These are phyloP conservation scores for Pseudogymnoascus sp. DNA, from an alignment of 2,329 filamentous ascomycete genomes.

Conservation along the genomic window DNA sequence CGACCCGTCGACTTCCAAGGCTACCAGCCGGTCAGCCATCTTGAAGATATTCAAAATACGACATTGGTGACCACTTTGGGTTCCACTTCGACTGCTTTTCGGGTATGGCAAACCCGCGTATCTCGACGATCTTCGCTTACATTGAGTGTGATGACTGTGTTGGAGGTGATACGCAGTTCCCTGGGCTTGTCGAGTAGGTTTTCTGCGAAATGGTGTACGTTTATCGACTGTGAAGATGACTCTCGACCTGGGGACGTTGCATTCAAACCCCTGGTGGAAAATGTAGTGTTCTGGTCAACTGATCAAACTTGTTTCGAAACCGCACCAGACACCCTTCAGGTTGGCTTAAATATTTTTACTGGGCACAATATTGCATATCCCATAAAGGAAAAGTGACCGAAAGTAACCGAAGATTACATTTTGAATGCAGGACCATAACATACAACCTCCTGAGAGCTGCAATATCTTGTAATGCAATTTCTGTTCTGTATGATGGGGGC, in stretches of 20 bases:
- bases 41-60: conserved; percentile 56
- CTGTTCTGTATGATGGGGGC: not conserved
- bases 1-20: conserved; percentile 53
- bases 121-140: conserved; percentile 56
- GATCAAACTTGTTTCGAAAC: conserved; percentile 51
- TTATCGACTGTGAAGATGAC: conserved; percentile 40
- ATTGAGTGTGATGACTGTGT: conserved; percentile 40
- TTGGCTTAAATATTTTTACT: conserved; percentile 52
- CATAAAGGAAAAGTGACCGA: not conserved
- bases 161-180: conserved; percentile 56
- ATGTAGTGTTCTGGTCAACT: conserved; percentile 45
- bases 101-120: not conserved
- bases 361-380: not conserved
- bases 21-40: conserved; percentile 49
- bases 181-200: conserved; percentile 32
- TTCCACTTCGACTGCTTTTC: conserved; percentile 52
- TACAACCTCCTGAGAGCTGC: not conserved
- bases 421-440: not conserved
- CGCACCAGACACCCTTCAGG: conserved; percentile 51
- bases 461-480: not conserved
- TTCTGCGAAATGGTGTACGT: conserved; percentile 40
- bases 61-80: conserved; percentile 51
- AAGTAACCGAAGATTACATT: not conserved
- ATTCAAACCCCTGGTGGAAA: conserved; percentile 50
- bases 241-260: conserved; percentile 38